Conservation (phyloP, 2,329 filamentous ascomycete species). For the Epicoccum nigrum region DNA sequence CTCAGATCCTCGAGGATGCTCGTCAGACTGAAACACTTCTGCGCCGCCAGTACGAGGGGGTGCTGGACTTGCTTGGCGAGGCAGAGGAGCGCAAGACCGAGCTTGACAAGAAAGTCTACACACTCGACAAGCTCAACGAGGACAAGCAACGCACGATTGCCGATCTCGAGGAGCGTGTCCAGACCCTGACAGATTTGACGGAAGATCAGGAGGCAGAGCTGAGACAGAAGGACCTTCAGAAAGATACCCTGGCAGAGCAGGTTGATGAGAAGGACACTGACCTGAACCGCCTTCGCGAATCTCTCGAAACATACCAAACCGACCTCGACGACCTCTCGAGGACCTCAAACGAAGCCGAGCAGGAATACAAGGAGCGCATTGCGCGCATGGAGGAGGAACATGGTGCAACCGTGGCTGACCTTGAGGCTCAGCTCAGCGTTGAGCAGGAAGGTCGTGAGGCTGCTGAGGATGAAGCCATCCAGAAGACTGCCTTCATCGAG, state of each 20-base stretch:
- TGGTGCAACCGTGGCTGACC: constrained; percentile 41
- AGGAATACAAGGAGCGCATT: constrained; percentile 46
- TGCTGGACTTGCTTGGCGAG: constrained; percentile 37
- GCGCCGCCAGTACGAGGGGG: constrained; percentile 40
- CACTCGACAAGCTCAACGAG: constrained; percentile 48
- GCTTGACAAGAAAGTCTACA: constrained; percentile 46
- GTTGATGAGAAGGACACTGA: constrained; percentile 43
- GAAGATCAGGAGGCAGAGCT: constrained; percentile 46
- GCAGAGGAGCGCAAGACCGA: constrained; percentile 44
- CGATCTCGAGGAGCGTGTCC: constrained; percentile 45
- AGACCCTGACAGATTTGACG: constrained; percentile 33
- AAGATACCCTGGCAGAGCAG: constrained; percentile 37
- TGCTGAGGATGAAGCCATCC: constrained; percentile 48
- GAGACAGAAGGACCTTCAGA: constrained; percentile 34
- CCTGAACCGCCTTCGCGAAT: constrained; percentile 46
- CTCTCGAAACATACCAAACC: constrained; percentile 48
- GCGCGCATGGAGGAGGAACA: constrained; percentile 49
- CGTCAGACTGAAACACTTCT: constrained; percentile 48
- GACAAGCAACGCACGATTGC: constrained; percentile 46
- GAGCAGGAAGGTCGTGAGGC: constrained; percentile 47
- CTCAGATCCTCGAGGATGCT: constrained; percentile 34
- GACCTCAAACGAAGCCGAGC: constrained; percentile 50
- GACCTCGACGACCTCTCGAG: constrained; percentile 48
- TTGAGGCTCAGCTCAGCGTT: constrained; percentile 46
- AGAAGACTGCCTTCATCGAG: constrained; percentile 49